Base-by-base conservation (phyloP, 176 grass and related monocot genomes). In the Rhipidocladum racemiflorum region DNA sequence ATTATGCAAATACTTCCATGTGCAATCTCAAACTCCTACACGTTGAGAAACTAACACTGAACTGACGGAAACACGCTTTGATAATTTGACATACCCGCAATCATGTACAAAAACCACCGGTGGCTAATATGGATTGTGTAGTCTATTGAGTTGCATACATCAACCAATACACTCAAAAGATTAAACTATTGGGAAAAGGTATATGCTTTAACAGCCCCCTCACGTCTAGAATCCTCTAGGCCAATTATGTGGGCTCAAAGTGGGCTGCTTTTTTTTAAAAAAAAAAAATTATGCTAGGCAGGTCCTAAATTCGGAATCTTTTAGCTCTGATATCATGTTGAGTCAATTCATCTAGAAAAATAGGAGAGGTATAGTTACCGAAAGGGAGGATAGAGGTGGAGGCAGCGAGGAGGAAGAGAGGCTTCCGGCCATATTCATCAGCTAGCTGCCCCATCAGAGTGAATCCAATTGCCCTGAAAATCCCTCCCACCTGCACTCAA, bases 361-460 rank as follows among this genome's bases (percentile, higher is more conserved):
- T 46, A 4, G 24, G 53, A 64, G 15, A 35, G 2, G 44, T 27
- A 14, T 34, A 35, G 56, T 78, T 90, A 97, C 94, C 69, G 61
- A 89, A 97, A 55, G 94, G 91, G 60, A 97, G 29, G 39, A 97
- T 92, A 43, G 94, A 90, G 27, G 85, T 85, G 60, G 89, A 89
- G 54, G 87, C 68, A 54, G 80, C 88, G 63, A 97, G 60, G 15
- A 97, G 90, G 24, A 97, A 88, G 15, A 97, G 80, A 43, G 87
- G 87, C 74, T 97, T 97, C 75, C 94, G 57, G 44, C 90, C 94
- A 44, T 92, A 90, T 17, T 97, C 94, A 60, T 97, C 94, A 7
- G 91, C 85, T 18, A 97, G 83, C 64, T 97, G 91, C 4, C 91
- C 94, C 56, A 85, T 77, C 69, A 94, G 79, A 43, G 94, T 89